Percentiles rank a stretch among this genome's conserved stretches.
Conservation (phyloP, 2,329 filamentous ascomycete genomes). For the Botryotinia convoluta region DNA sequence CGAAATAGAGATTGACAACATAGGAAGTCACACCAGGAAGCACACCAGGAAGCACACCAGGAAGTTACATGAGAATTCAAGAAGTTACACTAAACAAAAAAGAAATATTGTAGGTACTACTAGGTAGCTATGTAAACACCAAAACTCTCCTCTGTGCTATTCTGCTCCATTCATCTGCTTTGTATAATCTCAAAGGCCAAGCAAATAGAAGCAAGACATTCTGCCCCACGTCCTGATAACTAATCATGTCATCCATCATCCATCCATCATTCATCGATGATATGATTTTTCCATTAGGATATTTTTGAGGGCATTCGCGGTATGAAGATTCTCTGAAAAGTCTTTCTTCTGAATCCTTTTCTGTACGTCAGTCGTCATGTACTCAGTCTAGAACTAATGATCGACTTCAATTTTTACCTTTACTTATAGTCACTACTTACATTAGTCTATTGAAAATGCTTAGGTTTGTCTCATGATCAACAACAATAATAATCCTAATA, state of each 20-base stretch:
- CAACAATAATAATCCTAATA: not conserved
- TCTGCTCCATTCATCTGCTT: too few species aligned
- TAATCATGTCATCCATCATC: not conserved
- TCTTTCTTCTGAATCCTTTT: not conserved
- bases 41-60: too few species aligned
- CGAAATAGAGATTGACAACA: not conserved
- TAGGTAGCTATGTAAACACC: not conserved
- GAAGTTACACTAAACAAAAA: not conserved
- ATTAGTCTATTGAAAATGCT: slow-evolving; percentile 1
- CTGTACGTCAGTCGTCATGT: not conserved
- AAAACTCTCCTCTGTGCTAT: not conserved
- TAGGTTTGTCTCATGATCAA: slow-evolving; percentile 13
- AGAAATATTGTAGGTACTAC: not conserved
- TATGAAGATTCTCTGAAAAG: not conserved
- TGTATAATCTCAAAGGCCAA: not conserved
- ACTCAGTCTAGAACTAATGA: not conserved
- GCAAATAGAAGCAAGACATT: slow-evolving; percentile 6
- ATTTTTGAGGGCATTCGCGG: slow-evolving; percentile 1
- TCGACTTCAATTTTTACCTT: not conserved
- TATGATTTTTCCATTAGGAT: not conserved
- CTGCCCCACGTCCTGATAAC: not conserved
- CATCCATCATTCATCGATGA: not conserved
- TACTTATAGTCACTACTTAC: not conserved
- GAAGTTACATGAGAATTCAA: too few species aligned
- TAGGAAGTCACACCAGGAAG: not conserved